Conservation (phyloP, 2,329 filamentous ascomycete species). For the Arachnomyces sp. region DNA sequence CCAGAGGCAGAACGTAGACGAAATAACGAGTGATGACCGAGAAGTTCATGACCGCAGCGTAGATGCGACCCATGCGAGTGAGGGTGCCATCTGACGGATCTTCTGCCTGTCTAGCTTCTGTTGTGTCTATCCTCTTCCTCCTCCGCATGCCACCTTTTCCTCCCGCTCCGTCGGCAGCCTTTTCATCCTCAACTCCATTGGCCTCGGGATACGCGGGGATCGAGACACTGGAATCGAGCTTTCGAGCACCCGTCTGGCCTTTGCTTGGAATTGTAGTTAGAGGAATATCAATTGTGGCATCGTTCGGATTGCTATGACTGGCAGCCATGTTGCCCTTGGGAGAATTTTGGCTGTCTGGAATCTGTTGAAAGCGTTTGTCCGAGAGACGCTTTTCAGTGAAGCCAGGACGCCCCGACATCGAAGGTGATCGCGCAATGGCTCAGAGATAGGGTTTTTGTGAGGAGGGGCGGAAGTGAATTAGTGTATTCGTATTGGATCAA, state of each 20-base stretch:
- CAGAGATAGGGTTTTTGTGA: no score
- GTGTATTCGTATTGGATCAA: no score
- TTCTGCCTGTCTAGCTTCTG: conserved; percentile 26
- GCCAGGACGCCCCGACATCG: conserved; percentile 30
- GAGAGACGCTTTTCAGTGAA: conserved; percentile 36
- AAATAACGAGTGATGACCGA: conserved; percentile 58
- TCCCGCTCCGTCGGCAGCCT: no score
- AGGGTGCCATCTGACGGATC: conserved; percentile 47
- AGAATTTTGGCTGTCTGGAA: conserved; percentile 24
- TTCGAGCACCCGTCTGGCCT: conserved; percentile 39
- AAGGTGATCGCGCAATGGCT: background rate
- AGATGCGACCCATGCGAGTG: conserved; percentile 53
- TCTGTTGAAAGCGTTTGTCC: conserved; percentile 38
- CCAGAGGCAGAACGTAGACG: conserved; percentile 54
- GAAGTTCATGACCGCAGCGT: conserved; percentile 55
- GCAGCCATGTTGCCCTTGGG: conserved; percentile 31
- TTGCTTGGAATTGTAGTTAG: conserved; percentile 49
- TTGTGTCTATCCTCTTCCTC: conserved; percentile 24
- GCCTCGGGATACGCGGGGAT: conserved; percentile 22
- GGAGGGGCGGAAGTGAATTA: no score
- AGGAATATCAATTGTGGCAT: conserved; percentile 56
- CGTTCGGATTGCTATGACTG: conserved; percentile 39
- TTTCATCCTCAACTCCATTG: no score
- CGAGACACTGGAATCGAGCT: conserved; percentile 26
- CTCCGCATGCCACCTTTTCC: no score